Conservation (phyloP, 2,329 filamentous ascomycete species). For the Atkinsonella texensis region DNA sequence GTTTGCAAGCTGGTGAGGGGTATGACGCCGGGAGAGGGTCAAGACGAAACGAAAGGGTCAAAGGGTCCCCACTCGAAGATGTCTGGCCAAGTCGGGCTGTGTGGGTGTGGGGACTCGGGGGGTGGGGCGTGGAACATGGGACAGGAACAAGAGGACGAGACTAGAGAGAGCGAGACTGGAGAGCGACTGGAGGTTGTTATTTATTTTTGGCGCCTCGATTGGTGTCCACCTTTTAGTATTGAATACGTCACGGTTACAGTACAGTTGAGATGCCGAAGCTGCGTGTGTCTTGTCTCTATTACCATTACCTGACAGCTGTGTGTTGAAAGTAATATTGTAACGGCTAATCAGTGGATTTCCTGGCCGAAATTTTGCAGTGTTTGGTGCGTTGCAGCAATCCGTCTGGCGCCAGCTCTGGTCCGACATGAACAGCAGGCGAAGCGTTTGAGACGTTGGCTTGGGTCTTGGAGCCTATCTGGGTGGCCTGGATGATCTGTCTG, state of each 20-base stretch:
- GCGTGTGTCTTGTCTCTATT: neutral
- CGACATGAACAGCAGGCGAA: too few relatives aligned
- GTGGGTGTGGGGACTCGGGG: neutral
- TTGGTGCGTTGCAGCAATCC: too few relatives aligned
- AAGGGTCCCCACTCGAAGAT: constrained; percentile 4
- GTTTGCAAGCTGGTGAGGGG: neutral
- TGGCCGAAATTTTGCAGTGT: neutral
- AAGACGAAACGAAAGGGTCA: neutral
- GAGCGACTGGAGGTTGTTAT: too few relatives aligned
- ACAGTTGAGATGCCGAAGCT: neutral
- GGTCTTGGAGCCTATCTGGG: too few relatives aligned
- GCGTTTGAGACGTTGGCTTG: too few relatives aligned
- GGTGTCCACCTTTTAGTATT: neutral
- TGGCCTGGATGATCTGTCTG: too few relatives aligned
- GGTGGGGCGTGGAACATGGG: too few relatives aligned
- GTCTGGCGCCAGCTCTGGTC: too few relatives aligned
- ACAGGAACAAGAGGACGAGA: neutral
- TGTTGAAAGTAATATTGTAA: neutral
- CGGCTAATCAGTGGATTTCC: neutral
- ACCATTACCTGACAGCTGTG: neutral
- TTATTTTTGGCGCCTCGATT: neutral
- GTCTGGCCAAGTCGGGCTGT: neutral
- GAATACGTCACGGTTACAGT: neutral
- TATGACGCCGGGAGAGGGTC: constrained; percentile 2
- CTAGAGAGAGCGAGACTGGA: too few relatives aligned